Conservation (phyloP, 2,329 filamentous ascomycete species). For the Cercospora brassicicola region DNA sequence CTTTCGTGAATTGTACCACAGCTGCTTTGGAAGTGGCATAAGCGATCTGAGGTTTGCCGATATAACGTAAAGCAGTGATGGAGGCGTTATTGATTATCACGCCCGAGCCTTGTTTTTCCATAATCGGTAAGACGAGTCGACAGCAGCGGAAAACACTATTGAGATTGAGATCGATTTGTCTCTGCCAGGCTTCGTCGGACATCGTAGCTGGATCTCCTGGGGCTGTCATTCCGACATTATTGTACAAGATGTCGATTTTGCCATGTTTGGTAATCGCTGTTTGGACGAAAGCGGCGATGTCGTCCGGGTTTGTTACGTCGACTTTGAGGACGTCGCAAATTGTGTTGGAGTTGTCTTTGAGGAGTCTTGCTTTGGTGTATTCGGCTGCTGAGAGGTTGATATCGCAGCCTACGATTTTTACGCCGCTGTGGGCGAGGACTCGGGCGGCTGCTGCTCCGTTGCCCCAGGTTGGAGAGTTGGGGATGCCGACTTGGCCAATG, state of each 20-base stretch:
- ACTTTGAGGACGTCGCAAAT: constrained; percentile 40
- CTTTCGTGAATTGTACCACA: constrained; percentile 34
- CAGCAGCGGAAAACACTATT: constrained; percentile 56
- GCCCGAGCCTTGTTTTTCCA: constrained; percentile 50
- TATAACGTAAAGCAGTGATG: constrained; percentile 55
- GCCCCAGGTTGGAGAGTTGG: constrained; percentile 48
- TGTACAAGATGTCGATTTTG: constrained; percentile 52
- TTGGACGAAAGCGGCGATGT: constrained; percentile 51
- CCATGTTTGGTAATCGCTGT: constrained; percentile 46
- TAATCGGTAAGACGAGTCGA: constrained; percentile 55
- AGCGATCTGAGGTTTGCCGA: constrained; percentile 54
- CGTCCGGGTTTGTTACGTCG: constrained; percentile 51
- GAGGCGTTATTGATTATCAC: constrained; percentile 50
- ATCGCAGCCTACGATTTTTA: constrained; percentile 47
- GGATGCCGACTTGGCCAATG: constrained; percentile 44
- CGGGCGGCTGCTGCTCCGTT: constrained; percentile 55
- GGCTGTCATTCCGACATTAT: constrained; percentile 50
- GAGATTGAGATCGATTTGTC: constrained; percentile 57
- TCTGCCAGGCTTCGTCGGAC: constrained; percentile 52
- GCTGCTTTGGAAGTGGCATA: constrained; percentile 44
- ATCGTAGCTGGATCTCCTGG: constrained; percentile 51
- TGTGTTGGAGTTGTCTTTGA: constrained; percentile 41
- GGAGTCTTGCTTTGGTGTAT: constrained; percentile 37
- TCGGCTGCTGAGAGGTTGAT: constrained; percentile 31
- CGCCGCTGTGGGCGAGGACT: constrained; percentile 51